Evolutionary conservation across 2,329 filamentous ascomycete species (phyloP), one percentile per base, ranked within the genome.

Genomic region (Colletotrichum tabaci): DNA sequence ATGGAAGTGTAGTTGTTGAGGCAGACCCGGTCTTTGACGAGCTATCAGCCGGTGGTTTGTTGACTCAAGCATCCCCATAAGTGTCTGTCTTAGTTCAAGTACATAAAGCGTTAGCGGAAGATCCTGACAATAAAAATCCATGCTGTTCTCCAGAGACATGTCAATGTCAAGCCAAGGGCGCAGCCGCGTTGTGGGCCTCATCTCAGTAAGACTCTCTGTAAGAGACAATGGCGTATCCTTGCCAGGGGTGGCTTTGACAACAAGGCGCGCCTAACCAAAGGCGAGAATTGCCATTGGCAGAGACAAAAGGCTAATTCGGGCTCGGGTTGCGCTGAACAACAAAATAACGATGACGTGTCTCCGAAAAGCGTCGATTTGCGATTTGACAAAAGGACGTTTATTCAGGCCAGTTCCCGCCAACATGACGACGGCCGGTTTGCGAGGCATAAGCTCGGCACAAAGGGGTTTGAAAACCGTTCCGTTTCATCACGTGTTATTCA

Each of bases 151-250:
- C 16, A 18, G 23, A 47, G 40, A 18, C 38, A 23, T 42, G 30
- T 38, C 13, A 13, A 23, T 68, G 68, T 71, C 68, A 63, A 63
- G 38, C 35, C 30, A 68, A 71, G 66, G 68, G 68, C 68, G 65
- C 26, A 55, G 53, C 12, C 4, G 10, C 4, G 12, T 21, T 63
- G 58, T 52, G 50, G 68, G 40, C 68, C 21, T 7, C 1, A 21
- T 2, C 30, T 35, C 8, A 35, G 30, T 30, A 30, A 30, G 26
- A 30, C 4, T 30, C 26, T 30, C 26, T 30, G n/a, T 6, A 5
- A 8, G 5, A 23, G 4, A 7, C 57, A 58, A 63, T 35, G 16
- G 60, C 7, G 40, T 58, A 40, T 26, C 52, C 30, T 49, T 56
- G 63, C 35, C 58, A 68, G 58, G 65, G 66, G 50, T 71, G 60